A percentile compares a stretch with the other conserved stretches of the same genome.
Evolutionary conservation across 2,329 filamentous ascomycete genomes (phyloP).

Genomic region (Pseudocercospora macadamiae): DNA sequence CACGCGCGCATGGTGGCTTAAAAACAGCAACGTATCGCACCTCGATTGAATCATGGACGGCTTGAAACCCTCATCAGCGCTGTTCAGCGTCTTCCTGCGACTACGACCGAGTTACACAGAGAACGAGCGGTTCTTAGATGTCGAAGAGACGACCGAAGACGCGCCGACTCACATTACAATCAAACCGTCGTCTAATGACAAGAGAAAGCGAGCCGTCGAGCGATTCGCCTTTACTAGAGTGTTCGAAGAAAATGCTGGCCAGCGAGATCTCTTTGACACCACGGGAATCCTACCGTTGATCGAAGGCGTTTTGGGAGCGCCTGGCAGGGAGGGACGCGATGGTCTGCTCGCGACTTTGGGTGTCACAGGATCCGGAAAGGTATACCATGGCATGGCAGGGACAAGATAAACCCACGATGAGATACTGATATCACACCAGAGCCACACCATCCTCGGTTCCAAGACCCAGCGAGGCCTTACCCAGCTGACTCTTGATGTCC

Average conservation of each 20-base stretch:
- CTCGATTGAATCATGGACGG: constrained; percentile 28
- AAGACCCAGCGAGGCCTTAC: constrained; percentile 84
- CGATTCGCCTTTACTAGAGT: constrained; percentile 93
- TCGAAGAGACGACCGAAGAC: constrained; percentile 59
- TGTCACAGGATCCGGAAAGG: constrained; percentile 95
- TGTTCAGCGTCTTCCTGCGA: constrained; percentile 91
- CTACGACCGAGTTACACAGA: constrained; percentile 57
- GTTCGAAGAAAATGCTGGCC: constrained; percentile 82
- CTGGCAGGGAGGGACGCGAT: constrained; percentile 79
- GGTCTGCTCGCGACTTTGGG: constrained; percentile 88
- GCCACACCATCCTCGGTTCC: constrained; percentile 92
- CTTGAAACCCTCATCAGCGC: constrained; percentile 42
- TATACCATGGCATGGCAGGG: no score
- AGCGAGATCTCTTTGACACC: constrained; percentile 83
- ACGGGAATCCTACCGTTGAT: constrained; percentile 75
- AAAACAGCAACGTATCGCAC: constrained; percentile 4
- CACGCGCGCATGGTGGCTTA: constrained; percentile 15
- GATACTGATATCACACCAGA: constrained; percentile 56
- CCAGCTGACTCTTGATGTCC: constrained; percentile 85
- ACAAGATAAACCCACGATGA: background rate
- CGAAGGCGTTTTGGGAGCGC: constrained; percentile 75
- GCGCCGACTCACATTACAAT: constrained; percentile 56
- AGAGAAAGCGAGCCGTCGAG: constrained; percentile 83
- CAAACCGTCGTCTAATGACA: constrained; percentile 72
- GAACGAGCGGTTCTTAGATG: constrained; percentile 73